Conservation (phyloP, 179 eudicot species). For the Sideroxylon spinosum region DNA sequence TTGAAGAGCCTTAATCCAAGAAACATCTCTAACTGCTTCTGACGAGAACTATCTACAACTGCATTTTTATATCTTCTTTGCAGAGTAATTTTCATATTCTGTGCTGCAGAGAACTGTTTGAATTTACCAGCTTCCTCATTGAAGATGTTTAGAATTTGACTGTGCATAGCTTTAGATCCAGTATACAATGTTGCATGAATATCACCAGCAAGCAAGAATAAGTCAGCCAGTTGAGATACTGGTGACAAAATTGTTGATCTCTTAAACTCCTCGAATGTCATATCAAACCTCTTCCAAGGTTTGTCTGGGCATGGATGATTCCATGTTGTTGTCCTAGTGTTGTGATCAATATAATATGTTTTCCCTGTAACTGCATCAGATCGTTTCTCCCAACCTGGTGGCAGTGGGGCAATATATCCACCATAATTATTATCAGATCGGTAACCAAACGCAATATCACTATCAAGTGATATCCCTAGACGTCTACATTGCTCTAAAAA, state of each 20-base stretch:
- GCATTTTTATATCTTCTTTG: conserved; percentile 95
- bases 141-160: conserved; percentile 92
- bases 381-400: conserved; percentile 98
- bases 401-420: conserved; percentile 90
- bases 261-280: conserved; percentile 92
- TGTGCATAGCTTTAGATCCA: conserved; percentile 99
- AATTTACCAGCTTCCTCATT: conserved; percentile 88
- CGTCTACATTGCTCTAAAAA: conserved; percentile 95
- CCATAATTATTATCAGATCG: conserved; percentile 57
- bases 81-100: conserved; percentile 83
- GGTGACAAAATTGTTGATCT: conserved; percentile 88
- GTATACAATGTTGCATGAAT: conserved; percentile 95
- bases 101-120: conserved; percentile 93
- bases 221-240: conserved; percentile 73
- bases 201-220: conserved; percentile 88
- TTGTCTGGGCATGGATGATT: conserved; percentile 98
- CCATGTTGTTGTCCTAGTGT: conserved; percentile 96
- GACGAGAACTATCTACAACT: conserved; percentile 90
- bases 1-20: conserved; percentile 85
- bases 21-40: conserved; percentile 91
- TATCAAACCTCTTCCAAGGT: conserved; percentile 98
- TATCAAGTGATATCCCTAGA: conserved; percentile 89
- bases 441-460: conserved; percentile 75
- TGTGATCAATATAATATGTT: conserved; percentile 87
- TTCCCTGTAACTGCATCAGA: conserved; percentile 95